Evolutionary conservation across 768 basidiomycete species (phyloP).

Genomic region (Kwoniella mangroviensis): DNA sequence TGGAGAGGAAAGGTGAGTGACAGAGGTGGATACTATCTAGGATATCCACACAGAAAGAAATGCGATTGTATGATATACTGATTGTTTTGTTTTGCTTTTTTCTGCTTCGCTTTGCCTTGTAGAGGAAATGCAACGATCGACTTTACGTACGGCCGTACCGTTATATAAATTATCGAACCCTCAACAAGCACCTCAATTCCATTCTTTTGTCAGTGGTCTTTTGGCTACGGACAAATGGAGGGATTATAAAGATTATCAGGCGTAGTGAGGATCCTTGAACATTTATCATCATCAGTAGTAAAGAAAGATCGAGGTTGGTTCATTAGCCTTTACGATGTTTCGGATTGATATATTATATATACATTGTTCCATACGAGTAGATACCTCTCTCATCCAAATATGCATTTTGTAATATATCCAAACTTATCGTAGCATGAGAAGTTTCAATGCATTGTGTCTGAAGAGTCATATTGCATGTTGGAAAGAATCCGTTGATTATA

Average conservation of each 20-base stretch:
- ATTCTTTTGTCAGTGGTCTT: conserved; percentile 70
- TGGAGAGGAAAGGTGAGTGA: conserved; percentile 68
- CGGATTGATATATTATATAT: too few relatives aligned
- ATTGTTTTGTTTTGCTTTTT: conserved; percentile 59
- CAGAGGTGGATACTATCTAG: too few relatives aligned
- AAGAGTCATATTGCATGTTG: too few relatives aligned
- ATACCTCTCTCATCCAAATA: too few relatives aligned
- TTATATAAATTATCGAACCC: conserved; percentile 74
- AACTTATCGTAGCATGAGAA: too few relatives aligned
- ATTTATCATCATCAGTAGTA: background rate
- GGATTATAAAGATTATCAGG: conserved; percentile 48
- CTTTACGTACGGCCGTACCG: conserved; percentile 82
- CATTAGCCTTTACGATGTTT: too few relatives aligned
- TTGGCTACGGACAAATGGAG: conserved; percentile 47
- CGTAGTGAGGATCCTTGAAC: conserved; percentile 8
- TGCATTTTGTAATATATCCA: too few relatives aligned
- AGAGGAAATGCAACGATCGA: conserved; percentile 88
- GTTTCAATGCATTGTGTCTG: too few relatives aligned
- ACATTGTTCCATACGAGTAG: too few relatives aligned
- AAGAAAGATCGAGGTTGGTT: too few relatives aligned
- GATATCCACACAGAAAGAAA: too few relatives aligned
- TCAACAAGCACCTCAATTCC: conserved; percentile 73
- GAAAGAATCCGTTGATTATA: too few relatives aligned
- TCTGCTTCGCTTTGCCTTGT: conserved; percentile 62
- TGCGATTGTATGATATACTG: background rate